phyloP scores from a whole-genome alignment of 208 protist genomes.

The Acanthamoeba triangularis region DNA sequence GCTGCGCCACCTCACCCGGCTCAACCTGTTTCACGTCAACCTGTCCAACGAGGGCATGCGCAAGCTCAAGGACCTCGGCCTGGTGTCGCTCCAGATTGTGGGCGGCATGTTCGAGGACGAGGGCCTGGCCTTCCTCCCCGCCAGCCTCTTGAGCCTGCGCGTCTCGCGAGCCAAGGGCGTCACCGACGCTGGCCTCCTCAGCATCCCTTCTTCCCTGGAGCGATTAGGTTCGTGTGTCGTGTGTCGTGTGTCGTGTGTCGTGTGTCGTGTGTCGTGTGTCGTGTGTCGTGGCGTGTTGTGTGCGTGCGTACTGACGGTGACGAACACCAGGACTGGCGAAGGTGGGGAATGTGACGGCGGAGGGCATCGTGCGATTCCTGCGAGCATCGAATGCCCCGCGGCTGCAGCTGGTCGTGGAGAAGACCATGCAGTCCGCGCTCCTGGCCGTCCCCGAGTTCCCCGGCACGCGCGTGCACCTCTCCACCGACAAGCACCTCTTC shows the following conservation, averaged over 20 bases:
- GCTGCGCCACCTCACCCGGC: constrained; percentile 2
- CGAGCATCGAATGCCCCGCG: background rate
- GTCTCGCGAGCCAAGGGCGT: background rate
- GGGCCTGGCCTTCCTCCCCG: background rate
- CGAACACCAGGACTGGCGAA: background rate
- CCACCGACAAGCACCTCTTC: constrained; percentile 53
- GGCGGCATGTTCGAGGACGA: constrained; percentile 42
- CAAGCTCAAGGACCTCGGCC: background rate
- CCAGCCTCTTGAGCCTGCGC: background rate
- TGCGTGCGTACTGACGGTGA: background rate
- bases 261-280: too few relatives aligned
- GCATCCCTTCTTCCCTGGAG: background rate
- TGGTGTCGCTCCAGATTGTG: constrained; percentile 52
- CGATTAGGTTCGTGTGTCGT: background rate
- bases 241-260: background rate
- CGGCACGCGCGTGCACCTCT: background rate
- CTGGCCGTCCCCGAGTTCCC: background rate
- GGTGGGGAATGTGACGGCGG: background rate
- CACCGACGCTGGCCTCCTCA: background rate
- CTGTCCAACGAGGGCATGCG: constrained; percentile 44
- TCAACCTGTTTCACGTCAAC: constrained; percentile 54
- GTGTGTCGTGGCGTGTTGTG: background rate
- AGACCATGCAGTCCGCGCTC: background rate
- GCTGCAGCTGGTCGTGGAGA: background rate
- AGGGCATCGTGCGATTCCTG: constrained; percentile 24